Base-by-base conservation (phyloP, 176 grass and related monocot genomes). In the Poa annua region DNA sequence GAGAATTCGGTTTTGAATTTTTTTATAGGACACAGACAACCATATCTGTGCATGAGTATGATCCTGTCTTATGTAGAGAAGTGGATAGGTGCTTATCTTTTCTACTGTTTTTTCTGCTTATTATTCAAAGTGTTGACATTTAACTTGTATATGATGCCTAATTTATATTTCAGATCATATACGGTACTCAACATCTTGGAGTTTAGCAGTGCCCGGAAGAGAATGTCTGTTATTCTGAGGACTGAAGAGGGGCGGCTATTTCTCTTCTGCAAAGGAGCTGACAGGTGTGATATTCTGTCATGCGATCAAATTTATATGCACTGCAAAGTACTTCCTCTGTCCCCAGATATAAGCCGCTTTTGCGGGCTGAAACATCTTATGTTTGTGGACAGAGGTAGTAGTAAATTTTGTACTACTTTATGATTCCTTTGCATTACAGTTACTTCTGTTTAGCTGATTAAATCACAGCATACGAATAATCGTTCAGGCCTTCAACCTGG, bases 1-100 rank as follows among this genome's bases (percentile, higher is more conserved):
- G 90, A 47, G 95, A 97, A 80, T 86, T 97, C 75, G 95, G 92
- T 62, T 97, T 97, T 77, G 90, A 94, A 85, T 97, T 97, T 91
- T 94, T 92, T 86, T 66, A 72, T 68, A 97, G 95, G 81, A 92
- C 95, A 80, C 95, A 94, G 26, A 94, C 78, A 51, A 89, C 66
- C 64, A 81, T 97, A 76, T 94, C 92, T 55, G 83, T 97, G 34
- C 92, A 74, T 29, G 95, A 97, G 77, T 62, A 88, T 44, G 92
- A 94, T 74, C 90, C 88, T 69, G 22, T 83, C 35, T 50, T 36
- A 62, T 63, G 87, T 69, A 80, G 60, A 69, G 81, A 81, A 62
- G 50, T 89, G 69, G 87, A 89, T 76, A 89, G 87, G 87, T 89
- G 77, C 76, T 89, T 85, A 85, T 89, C 77, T 15, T 88, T 78